Evolutionary conservation across 164 flowering plant genomes (phyloP).

Genomic region (Vitis vinifera): ASM3070453v1 NC_081818.1:22918001-22918500

Average conservation of each 20-base stretch:
- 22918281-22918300: constrained; percentile 29
- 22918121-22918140: constrained; percentile 15
- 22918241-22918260: constrained; percentile 74
- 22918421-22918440: constrained; percentile 47
- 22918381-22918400: not conserved
- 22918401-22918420: constrained; percentile 9
- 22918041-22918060: constrained; percentile 16
- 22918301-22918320: not conserved
- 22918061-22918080: constrained; percentile 21
- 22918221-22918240: constrained; percentile 88
- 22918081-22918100: not conserved
- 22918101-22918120: constrained; percentile 8
- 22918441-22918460: constrained; percentile 79
- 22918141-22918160: constrained; percentile 7
- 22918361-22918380: not conserved
- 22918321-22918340: not conserved
- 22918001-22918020: constrained; percentile 6
- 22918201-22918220: constrained; percentile 45
- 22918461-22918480: constrained; percentile 43
- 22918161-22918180: constrained; percentile 6
- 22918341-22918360: constrained; percentile 3
- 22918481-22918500: constrained; percentile 37
- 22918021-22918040: constrained; percentile 10
- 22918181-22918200: constrained; percentile 23
- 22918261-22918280: constrained; percentile 66